Evolutionary conservation across 495 filamentous ascomycete genomes (phyloP), one percentile per base, ranked within the genome.

Genomic region (Parmelia sp.): DNA sequence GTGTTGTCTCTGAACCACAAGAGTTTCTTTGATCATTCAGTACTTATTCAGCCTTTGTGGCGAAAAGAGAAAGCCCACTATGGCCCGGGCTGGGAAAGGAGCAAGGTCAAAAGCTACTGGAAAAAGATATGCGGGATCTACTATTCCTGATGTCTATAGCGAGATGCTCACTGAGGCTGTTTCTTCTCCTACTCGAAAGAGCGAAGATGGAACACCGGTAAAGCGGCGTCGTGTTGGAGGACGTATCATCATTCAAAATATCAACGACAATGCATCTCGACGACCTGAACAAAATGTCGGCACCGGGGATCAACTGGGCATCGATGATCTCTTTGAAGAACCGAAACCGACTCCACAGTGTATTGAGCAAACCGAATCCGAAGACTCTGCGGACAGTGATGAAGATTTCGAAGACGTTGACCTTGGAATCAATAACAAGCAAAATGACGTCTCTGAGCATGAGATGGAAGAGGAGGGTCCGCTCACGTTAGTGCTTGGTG

Each of bases 401-500:
- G 74, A 84, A 63, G 85, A 87, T 47, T 91, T 87, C 85, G 89
- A 92, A 74, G 86, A 89, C 66, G 82, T 91, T 8, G 81, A 82
- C 62, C 73, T 88, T 74, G 80, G 66, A 71, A 75, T 31, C 61
- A 71, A 25, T 67, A 71, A 56, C 61, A 72, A 25, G 72, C 75
- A 60, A 74, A 78, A 35, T 70, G 66, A 35, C 40, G 23, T 29
- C 58, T 29, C 61, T 33, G 65, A 67, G 23, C 35, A 57, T 57
- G 69, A 70, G 15, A 71, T 68, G 14, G 65, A 67, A 25, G 76
- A 75, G 15, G 73, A 81, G 33, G 75, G 71, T 27, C 71, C 80
- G 47, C 66, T 87, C 39, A 77, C 86, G 37, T 80, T 94, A 33
- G 83, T 82, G 17, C 75, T 93, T 40, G 82, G 81, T 37, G 71